Evolutionary conservation across 2,329 filamentous ascomycete genomes (phyloP), one percentile per base, ranked within the genome.

Genomic region (Ramichloridium luteum): DNA sequence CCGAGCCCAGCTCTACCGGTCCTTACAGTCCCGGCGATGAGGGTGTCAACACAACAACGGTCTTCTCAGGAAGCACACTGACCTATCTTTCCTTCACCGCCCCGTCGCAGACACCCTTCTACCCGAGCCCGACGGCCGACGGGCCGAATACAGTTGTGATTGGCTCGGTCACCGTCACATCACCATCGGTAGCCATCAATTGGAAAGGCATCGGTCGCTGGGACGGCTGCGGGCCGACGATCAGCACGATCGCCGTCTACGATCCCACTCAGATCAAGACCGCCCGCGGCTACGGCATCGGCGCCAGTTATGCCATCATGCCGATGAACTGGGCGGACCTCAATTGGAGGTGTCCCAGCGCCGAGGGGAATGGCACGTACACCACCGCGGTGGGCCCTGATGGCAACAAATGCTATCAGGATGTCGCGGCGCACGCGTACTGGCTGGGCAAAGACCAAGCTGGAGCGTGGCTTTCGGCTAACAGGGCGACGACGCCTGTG

Each of bases 371-470:
- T 18, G 33, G 40, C 5, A 37, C 32, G 13, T 42, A 22, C 14
- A 40, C 32, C 2, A 33, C 42, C 13, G 28, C 25, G 4, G n/a
- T n/a, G n/a, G n/a, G n/a, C n/a, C n/a, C n/a, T n/a, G 28, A 27
- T 10, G 35, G 35, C 4, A 25, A 40, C 12, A 34, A 39, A 6
- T 49, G 46, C 30, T 49, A 46, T 15, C 45, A 46, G 28, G 27
- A 47, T 23, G 45, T 49, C 2, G 41, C 41, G 6, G 43, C 45
- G 3, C 30, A 29, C 2, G 45, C 46, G 4, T 49, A 49, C 32
- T 49, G 38, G 32, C n/a, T n/a, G n/a, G n/a, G n/a, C n/a, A n/a
- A n/a, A n/a, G n/a, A n/a, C n/a, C n/a, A n/a, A n/a, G n/a, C n/a
- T n/a, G n/a, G n/a, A n/a, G n/a, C n/a, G n/a, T n/a, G n/a, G n/a